These are phyloP conservation scores for Trichoderma polysporum DNA, from an alignment of 2,329 filamentous ascomycete genomes.

Conservation along the genomic window DNA sequence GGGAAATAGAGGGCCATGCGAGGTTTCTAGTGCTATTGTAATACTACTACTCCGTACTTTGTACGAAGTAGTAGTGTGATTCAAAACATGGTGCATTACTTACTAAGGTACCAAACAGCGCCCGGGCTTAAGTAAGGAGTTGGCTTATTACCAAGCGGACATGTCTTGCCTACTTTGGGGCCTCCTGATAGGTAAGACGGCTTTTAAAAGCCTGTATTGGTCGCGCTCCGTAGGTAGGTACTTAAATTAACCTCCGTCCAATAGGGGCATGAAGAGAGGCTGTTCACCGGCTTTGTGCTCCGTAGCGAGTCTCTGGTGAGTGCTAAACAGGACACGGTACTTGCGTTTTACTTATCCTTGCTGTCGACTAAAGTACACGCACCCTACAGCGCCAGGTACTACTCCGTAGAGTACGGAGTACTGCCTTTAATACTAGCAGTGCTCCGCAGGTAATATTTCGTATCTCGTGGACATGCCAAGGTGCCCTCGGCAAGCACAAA, in stretches of 20 bases:
- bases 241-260: constrained; percentile 5
- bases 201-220: neutral
- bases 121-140: neutral
- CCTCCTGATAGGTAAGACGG: neutral
- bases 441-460: too few species aligned
- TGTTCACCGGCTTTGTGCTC: too few species aligned
- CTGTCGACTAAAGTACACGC: too few species aligned
- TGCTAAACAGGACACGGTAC: too few species aligned
- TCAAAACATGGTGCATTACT: neutral
- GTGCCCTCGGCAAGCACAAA: neutral
- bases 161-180: too few species aligned
- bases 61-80: neutral
- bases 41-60: neutral
- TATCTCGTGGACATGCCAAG: too few species aligned
- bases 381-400: too few species aligned
- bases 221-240: neutral
- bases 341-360: too few species aligned
- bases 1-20: neutral
- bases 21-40: constrained; percentile 1
- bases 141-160: neutral
- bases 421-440: neutral
- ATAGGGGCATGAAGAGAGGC: neutral
- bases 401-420: too few species aligned
- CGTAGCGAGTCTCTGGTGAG: neutral
- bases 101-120: neutral